phyloP scores from a whole-genome alignment of 768 basidiomycete genomes.

The Udeniomyces megalosporus region DNA sequence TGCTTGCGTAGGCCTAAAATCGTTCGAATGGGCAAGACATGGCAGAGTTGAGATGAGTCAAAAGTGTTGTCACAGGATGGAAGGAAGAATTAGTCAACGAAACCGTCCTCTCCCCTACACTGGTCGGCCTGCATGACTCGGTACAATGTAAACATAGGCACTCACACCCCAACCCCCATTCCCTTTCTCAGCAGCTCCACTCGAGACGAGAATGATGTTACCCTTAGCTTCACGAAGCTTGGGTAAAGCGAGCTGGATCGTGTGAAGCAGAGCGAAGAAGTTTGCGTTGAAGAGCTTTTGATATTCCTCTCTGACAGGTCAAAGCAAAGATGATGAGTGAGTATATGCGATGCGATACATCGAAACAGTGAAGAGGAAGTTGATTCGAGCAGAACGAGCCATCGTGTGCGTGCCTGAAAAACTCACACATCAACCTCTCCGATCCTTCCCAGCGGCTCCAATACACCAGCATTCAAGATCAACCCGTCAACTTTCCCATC shows the following conservation, averaged over 20 bases:
- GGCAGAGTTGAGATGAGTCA: neutral
- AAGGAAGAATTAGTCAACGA: no score
- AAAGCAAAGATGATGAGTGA: neutral
- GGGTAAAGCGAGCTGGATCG: slow-evolving; percentile 12
- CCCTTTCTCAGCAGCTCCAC: slow-evolving; percentile 1
- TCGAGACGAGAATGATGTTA: slow-evolving; percentile 7
- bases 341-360: neutral
- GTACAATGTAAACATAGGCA: no score
- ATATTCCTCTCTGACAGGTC: neutral
- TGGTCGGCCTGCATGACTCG: neutral
- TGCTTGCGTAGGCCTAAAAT: neutral
- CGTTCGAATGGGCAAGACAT: neutral
- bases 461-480: slow-evolving; percentile 6
- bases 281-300: slow-evolving; percentile 5
- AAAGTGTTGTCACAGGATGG: no score
- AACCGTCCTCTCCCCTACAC: neutral
- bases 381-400: neutral
- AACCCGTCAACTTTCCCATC: neutral
- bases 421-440: slow-evolving; percentile 12
- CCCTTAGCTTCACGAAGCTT: slow-evolving; percentile 4
- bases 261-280: slow-evolving; percentile 11
- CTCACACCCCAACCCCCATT: slow-evolving; percentile 4
- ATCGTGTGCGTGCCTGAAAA: neutral
- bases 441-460: slow-evolving; percentile 4
- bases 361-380: neutral